Evolutionary conservation across 768 basidiomycete genomes (phyloP), one percentile per base, ranked within the genome.

Genomic region (Phaffia australis): DNA sequence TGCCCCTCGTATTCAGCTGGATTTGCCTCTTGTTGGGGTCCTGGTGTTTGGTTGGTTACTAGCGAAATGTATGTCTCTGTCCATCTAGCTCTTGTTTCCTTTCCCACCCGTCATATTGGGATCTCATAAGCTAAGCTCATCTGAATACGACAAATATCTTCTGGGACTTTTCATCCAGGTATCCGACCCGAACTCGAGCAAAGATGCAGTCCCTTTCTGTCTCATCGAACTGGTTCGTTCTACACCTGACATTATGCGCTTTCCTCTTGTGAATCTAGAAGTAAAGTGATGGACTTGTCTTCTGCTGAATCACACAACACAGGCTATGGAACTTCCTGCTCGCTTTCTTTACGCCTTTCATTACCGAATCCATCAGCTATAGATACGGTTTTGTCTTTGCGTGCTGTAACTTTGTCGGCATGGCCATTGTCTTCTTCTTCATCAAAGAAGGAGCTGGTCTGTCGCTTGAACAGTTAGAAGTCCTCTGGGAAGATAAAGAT

Each of bases 261-360:
- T 59, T 59, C 9, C 25, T 52, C 51, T 52, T 18, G 18, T 52
- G 21, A n/a, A 27, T n/a, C n/a, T n/a, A 42, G 35, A 42, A 42
- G 35, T 42, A 5, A 11, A 42, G 52, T 4, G 15, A 42, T 42
- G 35, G 6, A 11, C 35, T 11, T 42, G 35, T 5, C 35, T 4
- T 42, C 35, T 42, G 35, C 11, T 42, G 35, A 42, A 42, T 42
- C 6, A 11, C 35, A 42, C 35, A 42, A 42, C 11, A 42, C 35
- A 54, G 52, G 8, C 21, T 42, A 56, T 66, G 56, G 56, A 56
- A 29, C 42, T 85, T 86, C 79, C 77, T 86, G 48, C 76, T 87
- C 63, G 85, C 84, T 0, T 87, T 87, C 81, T 86, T 86, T 78
- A 87, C 86, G n/a, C 85, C 86, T 0, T 85, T 86, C 75, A 87